A percentile compares a stretch with the other conserved stretches of the same genome.
phyloP scores from a whole-genome alignment of 805 yeast species.

The Wickerhamiella qilinensis region DNA sequence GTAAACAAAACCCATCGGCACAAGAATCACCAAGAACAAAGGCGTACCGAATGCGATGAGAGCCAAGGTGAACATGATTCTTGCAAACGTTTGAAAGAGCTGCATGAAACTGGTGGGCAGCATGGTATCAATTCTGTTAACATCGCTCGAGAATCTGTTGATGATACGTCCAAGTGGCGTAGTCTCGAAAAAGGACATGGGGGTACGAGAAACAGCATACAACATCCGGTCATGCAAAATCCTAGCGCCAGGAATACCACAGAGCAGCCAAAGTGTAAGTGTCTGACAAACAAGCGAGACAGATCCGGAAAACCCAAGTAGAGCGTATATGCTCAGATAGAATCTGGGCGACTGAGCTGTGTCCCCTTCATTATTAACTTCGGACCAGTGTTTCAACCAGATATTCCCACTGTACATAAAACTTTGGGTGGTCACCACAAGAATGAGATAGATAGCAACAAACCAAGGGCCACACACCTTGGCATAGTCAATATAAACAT shows the following conservation, averaged over 20 bases:
- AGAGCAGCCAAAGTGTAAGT: constrained; percentile 24
- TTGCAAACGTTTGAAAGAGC: constrained; percentile 22
- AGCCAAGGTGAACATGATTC: constrained; percentile 43
- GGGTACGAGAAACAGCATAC: constrained; percentile 57
- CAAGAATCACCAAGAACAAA: constrained; percentile 54
- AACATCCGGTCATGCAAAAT: constrained; percentile 61
- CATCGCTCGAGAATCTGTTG: constrained; percentile 81
- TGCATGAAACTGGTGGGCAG: constrained; percentile 23
- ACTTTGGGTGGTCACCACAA: constrained; percentile 32
- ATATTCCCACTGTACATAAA: constrained; percentile 37
- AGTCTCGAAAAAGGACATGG: constrained; percentile 90
- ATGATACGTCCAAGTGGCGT: constrained; percentile 87
- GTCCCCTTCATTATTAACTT: constrained; percentile 49
- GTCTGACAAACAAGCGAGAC: constrained; percentile 46
- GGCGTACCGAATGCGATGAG: constrained; percentile 84
- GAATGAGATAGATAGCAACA: constrained; percentile 40
- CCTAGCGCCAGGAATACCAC: constrained; percentile 63
- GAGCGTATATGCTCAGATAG: constrained; percentile 62
- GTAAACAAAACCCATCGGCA: constrained; percentile 55
- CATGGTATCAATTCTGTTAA: constrained; percentile 75
- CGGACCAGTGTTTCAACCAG: constrained; percentile 98
- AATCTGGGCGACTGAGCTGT: constrained; percentile 51
- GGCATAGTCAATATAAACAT: constrained; percentile 68
- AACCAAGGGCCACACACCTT: constrained; percentile 64
- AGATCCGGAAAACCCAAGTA: constrained; percentile 46